phyloP scores from a whole-genome alignment of 2,329 filamentous ascomycete genomes.

The Diaporthe citri region DNA sequence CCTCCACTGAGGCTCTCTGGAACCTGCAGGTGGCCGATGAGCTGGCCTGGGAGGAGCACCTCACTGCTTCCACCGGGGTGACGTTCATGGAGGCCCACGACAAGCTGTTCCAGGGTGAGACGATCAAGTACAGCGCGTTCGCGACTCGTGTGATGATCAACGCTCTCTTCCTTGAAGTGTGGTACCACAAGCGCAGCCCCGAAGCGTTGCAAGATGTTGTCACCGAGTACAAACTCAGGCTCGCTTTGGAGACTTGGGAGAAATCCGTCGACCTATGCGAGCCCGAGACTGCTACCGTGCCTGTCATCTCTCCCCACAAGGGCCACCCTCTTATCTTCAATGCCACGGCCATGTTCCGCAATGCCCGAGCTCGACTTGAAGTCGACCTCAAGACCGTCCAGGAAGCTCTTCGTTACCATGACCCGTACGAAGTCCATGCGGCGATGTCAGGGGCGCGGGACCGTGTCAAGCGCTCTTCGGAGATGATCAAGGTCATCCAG shows the following conservation, averaged over 20 bases:
- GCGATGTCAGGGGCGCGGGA: conserved; percentile 96
- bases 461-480: conserved; percentile 92
- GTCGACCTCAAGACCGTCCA: conserved; percentile 97
- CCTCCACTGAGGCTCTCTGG: conserved; percentile 95
- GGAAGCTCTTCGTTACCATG: conserved; percentile 96
- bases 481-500: conserved; percentile 99
- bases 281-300: conserved; percentile 88
- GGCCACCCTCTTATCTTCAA: conserved; percentile 98
- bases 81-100: conserved; percentile 96
- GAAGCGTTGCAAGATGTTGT: conserved; percentile 97
- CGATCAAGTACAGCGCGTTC: conserved; percentile 93
- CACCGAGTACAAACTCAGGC: conserved; percentile 95
- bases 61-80: conserved; percentile 77
- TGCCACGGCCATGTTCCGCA: conserved; percentile 95
- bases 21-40: conserved; percentile 86
- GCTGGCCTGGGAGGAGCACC: conserved; percentile 83
- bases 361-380: conserved; percentile 90
- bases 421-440: conserved; percentile 95
- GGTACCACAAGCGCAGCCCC: conserved; percentile 99
- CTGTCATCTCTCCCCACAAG: conserved; percentile 93
- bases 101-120: conserved; percentile 93
- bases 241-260: conserved; percentile 99
- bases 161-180: conserved; percentile 96
- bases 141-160: conserved; percentile 99
- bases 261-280: conserved; percentile 94